These are phyloP conservation scores for Musa beccarii DNA, from an alignment of 176 grass and related monocot genomes.

Conservation along the genomic window DNA sequence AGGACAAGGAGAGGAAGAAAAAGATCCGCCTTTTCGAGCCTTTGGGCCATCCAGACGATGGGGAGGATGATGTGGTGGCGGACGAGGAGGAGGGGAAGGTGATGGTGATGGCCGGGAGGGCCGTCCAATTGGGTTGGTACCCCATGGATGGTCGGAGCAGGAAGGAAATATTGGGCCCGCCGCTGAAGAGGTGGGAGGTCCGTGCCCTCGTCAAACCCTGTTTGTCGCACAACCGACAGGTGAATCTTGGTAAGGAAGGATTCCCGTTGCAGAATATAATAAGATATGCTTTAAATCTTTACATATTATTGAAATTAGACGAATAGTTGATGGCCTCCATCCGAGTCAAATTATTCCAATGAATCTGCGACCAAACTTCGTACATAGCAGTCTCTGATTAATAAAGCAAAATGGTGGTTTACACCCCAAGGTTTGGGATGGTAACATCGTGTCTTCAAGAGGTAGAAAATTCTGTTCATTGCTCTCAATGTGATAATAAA, in stretches of 20 bases:
- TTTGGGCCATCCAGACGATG: constrained; percentile 41
- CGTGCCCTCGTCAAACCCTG: constrained; percentile 55
- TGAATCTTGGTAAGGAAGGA: constrained; percentile 62
- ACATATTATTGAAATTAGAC: no score
- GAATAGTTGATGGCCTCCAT: no score
- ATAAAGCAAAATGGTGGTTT: background rate
- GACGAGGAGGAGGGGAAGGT: constrained; percentile 35
- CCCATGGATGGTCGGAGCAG: constrained; percentile 49
- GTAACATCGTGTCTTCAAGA: background rate
- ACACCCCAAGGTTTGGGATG: background rate
- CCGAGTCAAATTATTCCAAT: no score
- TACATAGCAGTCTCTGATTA: no score
- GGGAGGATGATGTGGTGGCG: background rate
- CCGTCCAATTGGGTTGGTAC: constrained; percentile 45
- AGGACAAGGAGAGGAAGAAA: constrained; percentile 80
- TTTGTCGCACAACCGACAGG: constrained; percentile 69
- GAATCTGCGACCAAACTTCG: no score
- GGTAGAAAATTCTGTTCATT: background rate
- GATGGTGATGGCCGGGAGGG: constrained; percentile 51
- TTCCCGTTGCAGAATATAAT: background rate
- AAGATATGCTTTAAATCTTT: no score
- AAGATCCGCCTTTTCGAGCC: constrained; percentile 61
- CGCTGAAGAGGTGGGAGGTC: constrained; percentile 54
- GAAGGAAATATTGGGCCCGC: constrained; percentile 70
- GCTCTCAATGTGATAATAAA: background rate